These are phyloP conservation scores for Aspergillus taichungensis DNA, from an alignment of 495 filamentous ascomycete species.

Conservation along the genomic window DNA sequence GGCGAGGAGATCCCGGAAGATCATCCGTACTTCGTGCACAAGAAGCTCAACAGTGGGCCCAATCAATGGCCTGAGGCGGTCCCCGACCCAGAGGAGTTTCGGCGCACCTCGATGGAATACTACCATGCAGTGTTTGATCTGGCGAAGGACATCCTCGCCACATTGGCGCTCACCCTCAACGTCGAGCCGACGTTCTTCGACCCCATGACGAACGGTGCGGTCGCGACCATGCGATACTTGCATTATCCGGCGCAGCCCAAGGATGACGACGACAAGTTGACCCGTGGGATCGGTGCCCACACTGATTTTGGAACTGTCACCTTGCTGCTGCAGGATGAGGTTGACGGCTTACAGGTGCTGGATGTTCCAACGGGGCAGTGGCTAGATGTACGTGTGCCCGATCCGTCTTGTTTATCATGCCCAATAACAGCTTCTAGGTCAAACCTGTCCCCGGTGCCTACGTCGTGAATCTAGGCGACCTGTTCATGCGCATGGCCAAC, in stretches of 20 bases:
- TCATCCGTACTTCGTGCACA: slow-evolving; percentile 29
- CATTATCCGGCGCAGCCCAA: slow-evolving; percentile 38
- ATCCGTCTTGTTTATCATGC: not conserved
- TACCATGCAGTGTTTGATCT: slow-evolving; percentile 29
- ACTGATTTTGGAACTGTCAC: slow-evolving; percentile 40
- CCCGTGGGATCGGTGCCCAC: slow-evolving; percentile 38
- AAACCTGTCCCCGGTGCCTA: slow-evolving; percentile 39
- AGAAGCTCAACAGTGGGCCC: slow-evolving; percentile 33
- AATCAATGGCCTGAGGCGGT: slow-evolving; percentile 42
- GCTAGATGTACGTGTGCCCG: slow-evolving; percentile 34
- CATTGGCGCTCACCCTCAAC: slow-evolving; percentile 22
- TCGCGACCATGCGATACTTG: slow-evolving; percentile 36
- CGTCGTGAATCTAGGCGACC: slow-evolving; percentile 48
- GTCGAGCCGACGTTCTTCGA: slow-evolving; percentile 27
- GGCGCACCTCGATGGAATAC: slow-evolving; percentile 39
- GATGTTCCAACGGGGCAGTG: slow-evolving; percentile 32
- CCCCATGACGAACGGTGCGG: slow-evolving; percentile 20
- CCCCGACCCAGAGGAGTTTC: slow-evolving; percentile 33
- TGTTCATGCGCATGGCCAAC: slow-evolving; percentile 54
- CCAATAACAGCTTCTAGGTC: slow-evolving; percentile 26
- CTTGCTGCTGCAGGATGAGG: slow-evolving; percentile 39
- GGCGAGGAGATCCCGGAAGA: slow-evolving; percentile 35
- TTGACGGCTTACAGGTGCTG: slow-evolving; percentile 44
- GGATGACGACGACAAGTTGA: slow-evolving; percentile 29
- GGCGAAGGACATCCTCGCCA: slow-evolving; percentile 22